A percentile compares a stretch with the other conserved stretches of the same genome.
Conservation (phyloP, 108 stramenopile genomes). For the Fragilariopsis cylindrus region DNA sequence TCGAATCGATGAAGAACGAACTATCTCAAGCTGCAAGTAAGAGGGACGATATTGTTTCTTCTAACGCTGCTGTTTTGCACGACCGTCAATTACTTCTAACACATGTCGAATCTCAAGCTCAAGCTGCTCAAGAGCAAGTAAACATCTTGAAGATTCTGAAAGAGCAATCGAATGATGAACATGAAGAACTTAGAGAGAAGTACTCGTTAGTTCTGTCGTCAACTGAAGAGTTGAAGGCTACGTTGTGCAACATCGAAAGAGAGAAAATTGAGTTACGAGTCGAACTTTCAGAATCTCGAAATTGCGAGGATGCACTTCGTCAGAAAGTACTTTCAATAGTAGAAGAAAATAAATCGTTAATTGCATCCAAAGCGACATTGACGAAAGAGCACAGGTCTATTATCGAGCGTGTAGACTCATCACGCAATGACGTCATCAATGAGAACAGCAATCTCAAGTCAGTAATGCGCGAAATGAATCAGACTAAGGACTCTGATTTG, state of each 20-base stretch:
- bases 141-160: neutral
- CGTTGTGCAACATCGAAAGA: neutral
- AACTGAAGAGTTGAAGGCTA: neutral
- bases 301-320: neutral
- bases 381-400: neutral
- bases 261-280: neutral
- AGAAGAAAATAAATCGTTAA: neutral
- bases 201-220: neutral
- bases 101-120: neutral
- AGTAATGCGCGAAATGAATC: neutral
- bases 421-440: neutral
- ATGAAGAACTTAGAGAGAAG: neutral
- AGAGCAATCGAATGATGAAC: neutral
- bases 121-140: neutral
- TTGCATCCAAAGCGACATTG: neutral
- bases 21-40: neutral
- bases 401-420: neutral
- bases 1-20: conserved; percentile 8
- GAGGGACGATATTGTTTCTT: neutral
- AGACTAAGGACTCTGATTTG: neutral
- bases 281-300: neutral
- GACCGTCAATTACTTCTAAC: neutral
- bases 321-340: neutral
- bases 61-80: neutral
- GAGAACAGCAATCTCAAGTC: neutral